Evolutionary conservation across 75 land plant species (phyloP), one percentile per base, ranked within the genome.

Genomic region (Gnetum montanum): DNA sequence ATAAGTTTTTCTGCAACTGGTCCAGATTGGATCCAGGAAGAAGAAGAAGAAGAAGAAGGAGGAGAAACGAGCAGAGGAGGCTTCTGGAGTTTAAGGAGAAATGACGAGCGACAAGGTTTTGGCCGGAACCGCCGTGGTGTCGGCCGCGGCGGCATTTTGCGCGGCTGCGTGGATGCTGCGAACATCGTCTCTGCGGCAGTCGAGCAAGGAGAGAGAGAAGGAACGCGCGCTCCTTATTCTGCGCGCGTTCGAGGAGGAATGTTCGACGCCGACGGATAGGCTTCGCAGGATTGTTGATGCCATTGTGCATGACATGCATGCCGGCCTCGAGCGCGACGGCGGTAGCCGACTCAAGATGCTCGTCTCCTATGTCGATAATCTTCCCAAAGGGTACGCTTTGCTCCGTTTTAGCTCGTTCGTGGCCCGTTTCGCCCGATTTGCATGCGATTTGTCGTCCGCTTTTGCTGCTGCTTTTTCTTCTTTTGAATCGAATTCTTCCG

Each of bases 311-410:
- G 96, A 90, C 63, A 90, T 90, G 96, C 84, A 87, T 33, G 88
- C 88, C 8, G 96, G 96, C 3, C 76, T 90, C 13, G 92, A 81
- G 1, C 76, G 82, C 11, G 93, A 90, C 53, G 85, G 76, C 18
- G 93, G 85, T 15, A 90, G 88, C 69, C 83, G 75, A 69, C 80
- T 90, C 57, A 90, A 81, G 70, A 90, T 90, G 96, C 60, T 90
- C 24, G 79, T 88, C 41, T 80, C 80, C 61, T 90, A 77, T 57
- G 85, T 87, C 16, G 88, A 83, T 66, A 75, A 70, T 51, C 73
- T 90, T 33, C 96, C 96, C 7, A 77, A 87, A 38, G 96, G 96
- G 91, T 84, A 77, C 15, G 57, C 13, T 28, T 49, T 23, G 18
- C 26, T 8, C n/a, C n/a, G 16, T 37, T 13, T 59, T 60, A 49